Base-by-base conservation (phyloP, 495 filamentous ascomycete species). In the Viridothelium virens region DNA sequence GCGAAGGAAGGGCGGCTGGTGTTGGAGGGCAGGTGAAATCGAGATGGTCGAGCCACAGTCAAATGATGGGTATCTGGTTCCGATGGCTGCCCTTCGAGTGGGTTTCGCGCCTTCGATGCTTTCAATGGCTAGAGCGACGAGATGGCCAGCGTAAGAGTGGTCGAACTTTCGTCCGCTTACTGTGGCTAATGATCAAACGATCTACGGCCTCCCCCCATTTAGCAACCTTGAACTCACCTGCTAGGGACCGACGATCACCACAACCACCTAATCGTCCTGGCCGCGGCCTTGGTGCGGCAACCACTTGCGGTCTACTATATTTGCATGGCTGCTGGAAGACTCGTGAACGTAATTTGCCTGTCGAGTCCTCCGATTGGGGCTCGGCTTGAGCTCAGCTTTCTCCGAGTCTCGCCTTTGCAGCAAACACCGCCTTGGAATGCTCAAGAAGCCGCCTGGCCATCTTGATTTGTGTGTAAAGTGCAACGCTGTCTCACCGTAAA, bases 161-260 rank as follows among this genome's bases (percentile, higher is more conserved):
- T 59, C 31, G n/a, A 36, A 59, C 53, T 59, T 59, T 59, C 25
- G 53, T 14, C 53, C 53, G 53, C 53, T 59, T 59, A 59, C 48
- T 9, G 53, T 34, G 31, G 53, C 5, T 59, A 59, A 36, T 14
- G 14, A 11, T 53, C 48, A 12, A 5, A 18, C 7, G 25, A 25
- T 25, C 25, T 0, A 25, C 25, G 0, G 25, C 25, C 25, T 25
- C 25, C 25, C 0, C 25, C 25, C 25, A 25, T 25, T 25, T 25
- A 25, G 25, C 25, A 25, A 25, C 25, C 25, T 25, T 25, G 25
- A 25, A 25, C 25, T 25, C 25, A 44, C 41, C 14, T 7, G 41
- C 41, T 44, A 44, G 1, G 41, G 33, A 59, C 31, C 53, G 33
- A 10, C 48, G 5, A 10, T 59, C 3, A 59, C 11, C 53, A 59